Evolutionary conservation across 2,329 filamentous ascomycete species (phyloP).

Genomic region (Xylaria hypoxylon): DNA sequence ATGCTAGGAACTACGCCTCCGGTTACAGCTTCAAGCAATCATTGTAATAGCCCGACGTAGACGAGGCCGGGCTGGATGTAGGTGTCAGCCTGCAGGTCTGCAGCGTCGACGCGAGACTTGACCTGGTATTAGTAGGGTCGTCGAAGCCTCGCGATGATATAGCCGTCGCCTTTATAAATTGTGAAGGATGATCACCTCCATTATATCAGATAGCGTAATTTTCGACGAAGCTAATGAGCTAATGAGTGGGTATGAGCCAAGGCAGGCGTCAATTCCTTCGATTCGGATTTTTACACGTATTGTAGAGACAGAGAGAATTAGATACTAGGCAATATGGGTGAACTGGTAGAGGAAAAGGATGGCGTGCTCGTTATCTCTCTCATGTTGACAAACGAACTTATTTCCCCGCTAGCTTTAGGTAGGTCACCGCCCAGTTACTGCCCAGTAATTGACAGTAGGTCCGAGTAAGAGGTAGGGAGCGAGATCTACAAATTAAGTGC

Average conservation of each 20-base stretch:
- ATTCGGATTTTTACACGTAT: neutral
- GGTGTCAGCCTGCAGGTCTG: conserved; percentile 1
- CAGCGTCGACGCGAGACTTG: conserved; percentile 19
- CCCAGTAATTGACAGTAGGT: no score
- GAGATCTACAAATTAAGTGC: neutral
- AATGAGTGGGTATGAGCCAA: conserved; percentile 12
- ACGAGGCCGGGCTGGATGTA: neutral
- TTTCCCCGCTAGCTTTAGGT: conserved; percentile 22
- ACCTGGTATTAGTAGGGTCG: conserved; percentile 23
- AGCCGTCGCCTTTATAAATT: conserved; percentile 12
- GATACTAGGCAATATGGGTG: neutral
- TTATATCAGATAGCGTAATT: conserved; percentile 5
- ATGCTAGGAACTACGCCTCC: conserved; percentile 10
- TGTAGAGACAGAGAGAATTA: conserved; percentile 1
- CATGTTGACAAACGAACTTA: conserved; percentile 22
- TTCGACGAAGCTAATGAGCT: neutral
- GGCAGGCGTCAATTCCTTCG: neutral
- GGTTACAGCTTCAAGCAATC: conserved; percentile 14
- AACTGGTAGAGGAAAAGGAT: conserved; percentile 25
- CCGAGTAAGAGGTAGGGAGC: no score
- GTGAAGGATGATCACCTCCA: conserved; percentile 5
- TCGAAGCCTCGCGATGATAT: conserved; percentile 20
- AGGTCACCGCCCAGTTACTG: neutral
- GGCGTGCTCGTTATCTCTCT: conserved; percentile 26
- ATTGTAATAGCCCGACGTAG: conserved; percentile 17